phyloP scores from a whole-genome alignment of 1,284 basidiomycete genomes.

The Sphagnurus paluster region DNA sequence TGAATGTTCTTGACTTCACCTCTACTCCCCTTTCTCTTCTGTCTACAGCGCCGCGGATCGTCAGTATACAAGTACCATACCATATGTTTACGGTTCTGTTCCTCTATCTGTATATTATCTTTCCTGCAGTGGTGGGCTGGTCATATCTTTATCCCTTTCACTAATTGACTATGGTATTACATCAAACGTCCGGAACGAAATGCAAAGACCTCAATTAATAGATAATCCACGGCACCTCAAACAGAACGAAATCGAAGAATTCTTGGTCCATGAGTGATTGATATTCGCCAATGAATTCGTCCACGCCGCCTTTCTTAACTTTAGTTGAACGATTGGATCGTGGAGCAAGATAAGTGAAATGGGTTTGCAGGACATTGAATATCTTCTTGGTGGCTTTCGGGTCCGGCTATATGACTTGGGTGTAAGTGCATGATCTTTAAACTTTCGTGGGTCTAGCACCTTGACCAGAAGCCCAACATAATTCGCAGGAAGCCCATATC shows the following conservation, averaged over 20 bases:
- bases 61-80: constrained; percentile 24
- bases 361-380: constrained; percentile 69
- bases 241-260: constrained; percentile 91
- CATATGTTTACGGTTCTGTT: constrained; percentile 22
- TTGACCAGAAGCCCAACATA: constrained; percentile 85
- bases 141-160: constrained; percentile 53
- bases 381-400: constrained; percentile 83
- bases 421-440: constrained; percentile 1
- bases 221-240: constrained; percentile 82
- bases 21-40: constrained; percentile 14
- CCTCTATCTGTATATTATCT: constrained; percentile 37
- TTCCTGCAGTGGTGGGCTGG: constrained; percentile 50
- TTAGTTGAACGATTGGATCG: constrained; percentile 53
- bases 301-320: constrained; percentile 45
- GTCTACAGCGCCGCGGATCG: constrained; percentile 19
- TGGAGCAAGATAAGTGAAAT: constrained; percentile 81
- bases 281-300: constrained; percentile 85
- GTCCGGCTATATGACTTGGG: constrained; percentile 65
- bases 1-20: constrained; percentile 13
- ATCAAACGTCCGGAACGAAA: constrained; percentile 20
- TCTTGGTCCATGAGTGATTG: constrained; percentile 91
- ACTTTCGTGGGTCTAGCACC: constrained; percentile 39
- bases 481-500: constrained; percentile 94
- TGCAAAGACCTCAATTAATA: constrained; percentile 36
- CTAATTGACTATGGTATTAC: constrained; percentile 34